Evolutionary conservation across 163 green algal species (phyloP).

Genomic region (Chlorella variabilis): DNA sequence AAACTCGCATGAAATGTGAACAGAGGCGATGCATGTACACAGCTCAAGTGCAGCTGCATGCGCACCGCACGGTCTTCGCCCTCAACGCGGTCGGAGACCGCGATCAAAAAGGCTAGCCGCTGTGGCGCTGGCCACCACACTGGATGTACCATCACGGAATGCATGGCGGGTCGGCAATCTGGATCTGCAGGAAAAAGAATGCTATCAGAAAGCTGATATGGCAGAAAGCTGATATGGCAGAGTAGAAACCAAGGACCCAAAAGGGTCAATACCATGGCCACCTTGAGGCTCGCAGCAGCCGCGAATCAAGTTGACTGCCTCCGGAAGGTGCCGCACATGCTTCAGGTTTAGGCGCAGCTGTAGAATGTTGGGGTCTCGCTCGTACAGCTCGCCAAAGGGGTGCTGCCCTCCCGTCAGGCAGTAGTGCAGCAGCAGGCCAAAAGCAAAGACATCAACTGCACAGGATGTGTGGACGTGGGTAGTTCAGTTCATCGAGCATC

Average conservation of each 20-base stretch:
- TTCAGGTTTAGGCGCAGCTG: conserved; percentile 58
- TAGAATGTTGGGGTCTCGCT: conserved; percentile 92
- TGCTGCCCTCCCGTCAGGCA: conserved; percentile 87
- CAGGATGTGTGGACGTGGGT: conserved; percentile 27
- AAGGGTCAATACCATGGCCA: too few species aligned
- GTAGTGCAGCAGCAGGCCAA: conserved; percentile 93
- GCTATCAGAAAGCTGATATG: too few species aligned
- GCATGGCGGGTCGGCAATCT: conserved; percentile 64
- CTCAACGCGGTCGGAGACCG: conserved; percentile 87
- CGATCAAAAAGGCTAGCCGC: conserved; percentile 91
- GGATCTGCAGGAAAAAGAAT: conserved; percentile 52
- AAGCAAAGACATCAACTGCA: conserved; percentile 93
- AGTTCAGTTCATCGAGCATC: neutral
- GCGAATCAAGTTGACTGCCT: conserved; percentile 79
- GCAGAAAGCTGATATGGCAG: too few species aligned
- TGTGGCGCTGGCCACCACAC: conserved; percentile 88
- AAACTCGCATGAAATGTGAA: too few species aligned
- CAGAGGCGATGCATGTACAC: too few species aligned
- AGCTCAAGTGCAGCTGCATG: too few species aligned
- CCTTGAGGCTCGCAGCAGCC: conserved; percentile 16
- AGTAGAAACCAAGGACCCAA: too few species aligned
- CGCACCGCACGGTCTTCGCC: conserved; percentile 84
- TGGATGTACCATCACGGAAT: conserved; percentile 83
- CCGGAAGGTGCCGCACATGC: conserved; percentile 66
- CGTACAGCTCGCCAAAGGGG: conserved; percentile 88